A percentile compares a stretch with the other conserved stretches of the same genome.
These are phyloP conservation scores for Immersiporthe knoxdaviesiana DNA, from an alignment of 2,329 filamentous ascomycete species.

Conservation along the genomic window DNA sequence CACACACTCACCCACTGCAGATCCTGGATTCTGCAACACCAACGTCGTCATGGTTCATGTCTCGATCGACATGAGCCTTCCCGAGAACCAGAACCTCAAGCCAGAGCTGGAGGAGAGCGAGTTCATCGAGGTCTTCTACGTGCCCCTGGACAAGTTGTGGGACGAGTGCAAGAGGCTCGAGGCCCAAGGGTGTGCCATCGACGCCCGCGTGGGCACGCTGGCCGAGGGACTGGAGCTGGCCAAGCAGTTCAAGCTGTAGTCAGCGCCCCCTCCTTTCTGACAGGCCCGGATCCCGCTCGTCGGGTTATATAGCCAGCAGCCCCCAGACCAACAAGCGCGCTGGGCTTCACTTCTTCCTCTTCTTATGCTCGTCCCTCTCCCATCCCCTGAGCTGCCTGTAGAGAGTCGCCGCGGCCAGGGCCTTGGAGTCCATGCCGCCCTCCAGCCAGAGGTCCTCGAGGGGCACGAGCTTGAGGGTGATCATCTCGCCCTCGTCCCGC, in stretches of 20 bases:
- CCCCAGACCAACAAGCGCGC: too few species aligned
- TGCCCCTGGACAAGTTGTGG: conserved; percentile 67
- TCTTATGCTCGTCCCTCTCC: conserved; percentile 42
- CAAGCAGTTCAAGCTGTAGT: conserved; percentile 54
- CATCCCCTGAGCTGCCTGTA: conserved; percentile 40
- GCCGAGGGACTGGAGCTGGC: conserved; percentile 79
- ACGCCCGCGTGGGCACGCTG: conserved; percentile 75
- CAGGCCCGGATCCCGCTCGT: neutral
- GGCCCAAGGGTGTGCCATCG: conserved; percentile 73
- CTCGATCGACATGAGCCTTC: conserved; percentile 67
- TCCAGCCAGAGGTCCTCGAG: conserved; percentile 61
- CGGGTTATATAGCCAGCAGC: too few species aligned
- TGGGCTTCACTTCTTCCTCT: neutral
- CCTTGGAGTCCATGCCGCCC: conserved; percentile 61
- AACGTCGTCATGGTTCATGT: conserved; percentile 74
- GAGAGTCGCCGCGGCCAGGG: conserved; percentile 60
- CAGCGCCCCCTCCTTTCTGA: neutral
- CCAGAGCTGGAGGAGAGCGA: conserved; percentile 77
- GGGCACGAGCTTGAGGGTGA: conserved; percentile 61
- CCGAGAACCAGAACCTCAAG: conserved; percentile 70
- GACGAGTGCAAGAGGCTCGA: conserved; percentile 69
- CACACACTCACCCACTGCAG: conserved; percentile 34
- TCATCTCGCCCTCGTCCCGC: conserved; percentile 62
- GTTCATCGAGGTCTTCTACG: conserved; percentile 78
- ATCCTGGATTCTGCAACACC: conserved; percentile 69